Base-by-base conservation (phyloP, 208 protist genomes). In the Leishmania mexicana region DNA sequence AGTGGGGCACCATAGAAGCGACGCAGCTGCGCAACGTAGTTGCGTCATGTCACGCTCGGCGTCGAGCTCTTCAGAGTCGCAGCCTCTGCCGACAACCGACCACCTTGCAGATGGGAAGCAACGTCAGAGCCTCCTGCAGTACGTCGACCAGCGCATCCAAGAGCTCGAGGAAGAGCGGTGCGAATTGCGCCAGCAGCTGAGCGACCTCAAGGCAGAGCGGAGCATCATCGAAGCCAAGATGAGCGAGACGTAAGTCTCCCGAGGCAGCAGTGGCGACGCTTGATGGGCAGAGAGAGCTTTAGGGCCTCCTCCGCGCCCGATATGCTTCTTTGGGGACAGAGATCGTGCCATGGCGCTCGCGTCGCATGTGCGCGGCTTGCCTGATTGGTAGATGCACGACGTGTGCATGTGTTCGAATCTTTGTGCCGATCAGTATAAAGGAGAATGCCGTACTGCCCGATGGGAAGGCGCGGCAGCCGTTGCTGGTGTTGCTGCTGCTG, bases 91-190 rank as follows among this genome's bases (percentile, higher is more conserved):
- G 21, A 5, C 7, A 38, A 38, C 11, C 42, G 40, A 15, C 57
- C 53, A 78, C n/a, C 53, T 51, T 17, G 42, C 53, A 24, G 75
- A 78, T 40, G 73, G 79, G 3, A 62, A 11, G 17, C 82, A 85
- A 64, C 78, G 60, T 8, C 47, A 73, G 45, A 60, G 67, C 19
- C 70, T 90, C 7, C 62, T 84, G 28, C 70, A 83, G 42, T 79
- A 81, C 80, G 71, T 85, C 31, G 88, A 89, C 45, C 60, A 60
- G 54, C 78, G 86, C n/a, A 89, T 92, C 51, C 76, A 84, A 31
- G 79, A 88, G 15, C 85, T 95, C 15, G 88, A 94, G 68, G 84
- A 88, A 51, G 90, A 96, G 77, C 86, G 79, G 73, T 35, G 76
- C 19, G 81, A 88, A 71, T 75, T 96, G 77, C 83, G 78, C 42